Evolutionary conservation across 805 yeast genomes (phyloP).

Genomic region (Pichia paraexigua): DNA sequence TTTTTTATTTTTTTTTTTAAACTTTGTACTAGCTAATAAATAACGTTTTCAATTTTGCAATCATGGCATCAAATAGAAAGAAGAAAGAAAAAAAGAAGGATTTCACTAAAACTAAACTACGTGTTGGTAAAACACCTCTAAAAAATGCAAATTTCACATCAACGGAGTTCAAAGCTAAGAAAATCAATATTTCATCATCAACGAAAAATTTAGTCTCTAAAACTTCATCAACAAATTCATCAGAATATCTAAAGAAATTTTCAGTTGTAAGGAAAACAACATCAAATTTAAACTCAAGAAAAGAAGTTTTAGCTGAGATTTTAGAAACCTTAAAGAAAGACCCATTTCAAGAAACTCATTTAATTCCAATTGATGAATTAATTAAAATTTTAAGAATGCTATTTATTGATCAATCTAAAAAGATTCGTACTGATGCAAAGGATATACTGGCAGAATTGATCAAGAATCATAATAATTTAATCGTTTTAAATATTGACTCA

Average conservation of each 20-base stretch:
- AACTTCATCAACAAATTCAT: not conserved
- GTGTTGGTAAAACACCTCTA: slow-evolving; percentile 77
- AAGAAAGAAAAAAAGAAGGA: slow-evolving; percentile 63
- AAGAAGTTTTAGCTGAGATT: slow-evolving; percentile 15
- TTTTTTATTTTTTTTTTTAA: too few species aligned
- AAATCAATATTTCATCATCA: slow-evolving; percentile 30
- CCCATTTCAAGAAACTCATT: slow-evolving; percentile 29
- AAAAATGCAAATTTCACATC: slow-evolving; percentile 73
- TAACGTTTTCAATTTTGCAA: not conserved
- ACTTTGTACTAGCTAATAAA: not conserved
- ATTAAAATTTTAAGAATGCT: slow-evolving; percentile 53
- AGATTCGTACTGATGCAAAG: slow-evolving; percentile 34
- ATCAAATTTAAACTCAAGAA: slow-evolving; percentile 15
- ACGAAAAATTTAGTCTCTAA: slow-evolving; percentile 15
- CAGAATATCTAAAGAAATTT: slow-evolving; percentile 42
- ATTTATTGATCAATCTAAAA: slow-evolving; percentile 54
- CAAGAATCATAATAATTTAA: slow-evolving; percentile 22
- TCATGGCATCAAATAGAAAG: slow-evolving; percentile 48
- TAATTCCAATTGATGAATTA: slow-evolving; percentile 46
- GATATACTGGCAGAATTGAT: slow-evolving; percentile 8
- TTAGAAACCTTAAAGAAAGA: slow-evolving; percentile 9
- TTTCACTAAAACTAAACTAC: slow-evolving; percentile 68
- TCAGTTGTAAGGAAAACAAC: slow-evolving; percentile 53
- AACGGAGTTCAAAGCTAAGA: slow-evolving; percentile 72
- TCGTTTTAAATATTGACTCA: slow-evolving; percentile 52